Evolutionary conservation across 2,329 filamentous ascomycete genomes (phyloP), one percentile per base, ranked within the genome.

Genomic region (Bipolaris bicolor): DNA sequence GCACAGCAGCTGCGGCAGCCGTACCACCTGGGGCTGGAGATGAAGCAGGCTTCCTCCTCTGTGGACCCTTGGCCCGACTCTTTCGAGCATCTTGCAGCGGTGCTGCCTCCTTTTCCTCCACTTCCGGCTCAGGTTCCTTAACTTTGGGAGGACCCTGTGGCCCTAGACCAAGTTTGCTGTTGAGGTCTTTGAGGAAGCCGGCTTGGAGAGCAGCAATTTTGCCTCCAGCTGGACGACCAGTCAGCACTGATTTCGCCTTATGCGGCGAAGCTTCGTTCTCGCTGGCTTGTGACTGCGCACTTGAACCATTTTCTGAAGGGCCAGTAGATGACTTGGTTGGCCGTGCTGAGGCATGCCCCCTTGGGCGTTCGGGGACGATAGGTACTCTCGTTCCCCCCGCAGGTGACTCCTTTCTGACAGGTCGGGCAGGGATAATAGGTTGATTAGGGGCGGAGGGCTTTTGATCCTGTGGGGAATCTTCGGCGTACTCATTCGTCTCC

Each of bases 181-280:
- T 97, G 40, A 99, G 81, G 71, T 98, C 94, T 43, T 88, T 92
- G 84, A 99, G 87, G 76, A 99, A 98, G 3, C 91, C 92, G 36
- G 91, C 91, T 77, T 96, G 92, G 31, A 99, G 81, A 22, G 91
- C 90, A 15, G 93, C 92, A 73, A 99, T 96, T 80, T 98, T 98
- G 68, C 87, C 86, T 9, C 91, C 91, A 41, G 84, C 83, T 2
- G 92, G 91, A 44, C 92, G 87, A 13, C 88, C 85, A 10, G 95
- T 93, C 2, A 98, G 85, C 0, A 87, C 85, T 4, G 95, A 93
- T 74, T 97, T 98, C n/a, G 86, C 77, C 73, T 92, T 96, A 11
- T 82, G 75, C 15, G 80, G 70, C 3, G 78, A 68, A 11, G 80
- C 75, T 7, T 80, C 74, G 31, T 62, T 67, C 24, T 71, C 68